These are phyloP conservation scores for Pythium brachiatum DNA, from an alignment of 352 stramenopile species.

Conservation along the genomic window DNA sequence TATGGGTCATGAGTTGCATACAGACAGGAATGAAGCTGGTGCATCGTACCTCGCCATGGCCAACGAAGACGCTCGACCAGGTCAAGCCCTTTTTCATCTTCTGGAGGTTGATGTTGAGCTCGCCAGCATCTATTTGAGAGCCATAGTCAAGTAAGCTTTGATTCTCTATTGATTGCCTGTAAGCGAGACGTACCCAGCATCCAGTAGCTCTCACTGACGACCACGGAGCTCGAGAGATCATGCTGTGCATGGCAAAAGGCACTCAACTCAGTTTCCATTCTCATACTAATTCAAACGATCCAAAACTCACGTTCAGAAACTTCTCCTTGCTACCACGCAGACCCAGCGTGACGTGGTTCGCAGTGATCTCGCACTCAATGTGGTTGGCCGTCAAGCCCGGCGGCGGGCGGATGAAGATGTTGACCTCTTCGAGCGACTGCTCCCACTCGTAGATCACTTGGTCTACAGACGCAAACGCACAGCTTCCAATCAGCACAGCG, in stretches of 20 bases:
- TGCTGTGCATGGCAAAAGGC: conserved; percentile 50
- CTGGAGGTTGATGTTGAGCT: conserved; percentile 92
- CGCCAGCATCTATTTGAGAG: conserved; percentile 62
- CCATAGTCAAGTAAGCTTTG: background rate
- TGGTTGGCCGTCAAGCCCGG: conserved; percentile 73
- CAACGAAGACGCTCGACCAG: conserved; percentile 90
- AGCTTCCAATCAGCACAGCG: background rate
- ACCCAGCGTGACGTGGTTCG: conserved; percentile 88
- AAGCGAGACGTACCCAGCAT: conserved; percentile 74
- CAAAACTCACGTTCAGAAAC: conserved; percentile 86
- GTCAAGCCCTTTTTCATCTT: conserved; percentile 96
- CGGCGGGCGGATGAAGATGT: conserved; percentile 93
- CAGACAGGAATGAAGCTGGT: background rate
- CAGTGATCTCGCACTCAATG: conserved; percentile 88
- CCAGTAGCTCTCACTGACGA: conserved; percentile 95
- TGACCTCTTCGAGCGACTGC: conserved; percentile 94
- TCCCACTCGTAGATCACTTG: conserved; percentile 97
- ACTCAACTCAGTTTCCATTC: background rate
- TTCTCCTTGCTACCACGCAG: conserved; percentile 85
- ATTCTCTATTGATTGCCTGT: background rate
- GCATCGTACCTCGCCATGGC: conserved; percentile 71
- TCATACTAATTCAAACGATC: background rate
- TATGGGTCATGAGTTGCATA: background rate
- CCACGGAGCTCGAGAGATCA: conserved; percentile 88
- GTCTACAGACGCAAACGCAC: conserved; percentile 25